Percentiles rank a stretch among this genome's conserved stretches.
Conservation (phyloP, 495 filamentous ascomycete species). For the Penicillium subrubescens region DNA sequence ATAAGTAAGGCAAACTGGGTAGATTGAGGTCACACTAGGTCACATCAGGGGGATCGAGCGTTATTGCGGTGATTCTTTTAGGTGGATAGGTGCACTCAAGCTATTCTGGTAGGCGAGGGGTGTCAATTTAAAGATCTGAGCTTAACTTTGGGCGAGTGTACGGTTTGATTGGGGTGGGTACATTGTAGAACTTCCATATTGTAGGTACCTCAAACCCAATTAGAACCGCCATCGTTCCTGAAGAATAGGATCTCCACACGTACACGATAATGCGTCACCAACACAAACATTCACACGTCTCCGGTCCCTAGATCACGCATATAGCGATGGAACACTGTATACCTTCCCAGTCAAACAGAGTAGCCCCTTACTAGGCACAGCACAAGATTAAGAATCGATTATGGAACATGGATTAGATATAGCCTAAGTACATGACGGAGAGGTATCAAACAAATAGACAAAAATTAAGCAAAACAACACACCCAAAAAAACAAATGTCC, state of each 20-base stretch:
- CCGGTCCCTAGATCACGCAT: not conserved
- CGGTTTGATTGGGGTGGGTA: not conserved
- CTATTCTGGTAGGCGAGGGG: too few species aligned
- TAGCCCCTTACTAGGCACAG: too few species aligned
- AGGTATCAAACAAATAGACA: slow-evolving; percentile 43
- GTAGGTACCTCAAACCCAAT: too few species aligned
- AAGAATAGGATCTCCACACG: too few species aligned
- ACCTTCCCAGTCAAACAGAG: too few species aligned
- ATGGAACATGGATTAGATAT: slow-evolving; percentile 26
- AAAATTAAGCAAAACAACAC: slow-evolving; percentile 17
- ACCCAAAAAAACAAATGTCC: slow-evolving; percentile 16
- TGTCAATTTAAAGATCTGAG: not conserved
- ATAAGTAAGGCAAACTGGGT: not conserved
- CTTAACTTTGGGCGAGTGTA: not conserved
- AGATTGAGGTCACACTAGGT: slow-evolving; percentile 17
- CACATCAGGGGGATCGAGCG: slow-evolving; percentile 12
- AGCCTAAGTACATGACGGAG: slow-evolving; percentile 39
- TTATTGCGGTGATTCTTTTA: not conserved
- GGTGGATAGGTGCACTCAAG: not conserved
- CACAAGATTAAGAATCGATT: slow-evolving; percentile 14
- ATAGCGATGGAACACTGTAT: not conserved
- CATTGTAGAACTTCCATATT: too few species aligned
- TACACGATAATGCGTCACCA: too few species aligned
- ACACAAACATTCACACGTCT: not conserved
- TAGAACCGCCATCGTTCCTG: too few species aligned